These are phyloP conservation scores for Akanthomyces lecanii DNA, from an alignment of 2,329 filamentous ascomycete species.

Conservation along the genomic window DNA sequence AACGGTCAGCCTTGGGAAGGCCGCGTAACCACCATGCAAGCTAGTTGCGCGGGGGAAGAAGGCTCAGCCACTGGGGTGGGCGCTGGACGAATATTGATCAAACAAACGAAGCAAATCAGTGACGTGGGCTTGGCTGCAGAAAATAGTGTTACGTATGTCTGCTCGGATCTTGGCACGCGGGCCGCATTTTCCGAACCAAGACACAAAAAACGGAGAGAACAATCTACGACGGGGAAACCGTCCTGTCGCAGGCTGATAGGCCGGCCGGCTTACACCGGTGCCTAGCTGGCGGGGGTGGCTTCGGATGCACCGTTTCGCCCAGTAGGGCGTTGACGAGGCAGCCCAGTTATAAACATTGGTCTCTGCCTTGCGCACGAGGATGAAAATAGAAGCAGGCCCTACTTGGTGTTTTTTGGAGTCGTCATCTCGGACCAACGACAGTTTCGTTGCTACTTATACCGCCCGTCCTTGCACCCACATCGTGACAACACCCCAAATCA, in stretches of 20 bases:
- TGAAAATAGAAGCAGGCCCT: not conserved
- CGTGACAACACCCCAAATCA: not conserved
- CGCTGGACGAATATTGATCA: no score
- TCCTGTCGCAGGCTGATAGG: not conserved
- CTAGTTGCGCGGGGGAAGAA: not conserved
- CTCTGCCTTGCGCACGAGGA: constrained; percentile 1
- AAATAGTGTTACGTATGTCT: not conserved
- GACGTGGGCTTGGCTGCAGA: not conserved
- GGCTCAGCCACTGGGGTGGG: not conserved
- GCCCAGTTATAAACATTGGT: not conserved
- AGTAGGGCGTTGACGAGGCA: not conserved
- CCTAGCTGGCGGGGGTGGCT: not conserved
- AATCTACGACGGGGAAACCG: not conserved
- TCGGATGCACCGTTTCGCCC: not conserved
- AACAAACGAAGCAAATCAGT: not conserved
- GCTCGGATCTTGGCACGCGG: not conserved
- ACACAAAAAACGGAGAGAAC: not conserved
- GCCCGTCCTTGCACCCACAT: not conserved
- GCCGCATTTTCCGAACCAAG: not conserved
- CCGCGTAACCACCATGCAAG: not conserved
- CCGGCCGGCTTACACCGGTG: constrained; percentile 5
- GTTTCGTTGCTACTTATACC: not conserved
- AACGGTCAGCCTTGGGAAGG: not conserved
- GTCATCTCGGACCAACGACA: not conserved
- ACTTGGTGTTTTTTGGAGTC: not conserved